A percentile compares a stretch with the other conserved stretches of the same genome.
Evolutionary conservation across 2,329 filamentous ascomycete genomes (phyloP).

Genomic region (Fusarium sp.): DNA sequence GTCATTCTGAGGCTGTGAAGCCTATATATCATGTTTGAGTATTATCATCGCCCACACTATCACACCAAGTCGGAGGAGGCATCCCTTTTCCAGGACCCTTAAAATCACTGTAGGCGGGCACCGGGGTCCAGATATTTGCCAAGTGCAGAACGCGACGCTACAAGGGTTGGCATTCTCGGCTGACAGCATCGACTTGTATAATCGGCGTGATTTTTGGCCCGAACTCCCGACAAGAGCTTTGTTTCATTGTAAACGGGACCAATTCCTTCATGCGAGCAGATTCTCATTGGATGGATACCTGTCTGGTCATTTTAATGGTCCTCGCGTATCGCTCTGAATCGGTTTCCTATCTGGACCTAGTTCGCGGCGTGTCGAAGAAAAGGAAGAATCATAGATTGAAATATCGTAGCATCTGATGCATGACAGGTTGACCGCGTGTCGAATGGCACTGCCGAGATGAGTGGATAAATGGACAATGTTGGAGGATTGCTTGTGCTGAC

Average conservation of each 20-base stretch:
- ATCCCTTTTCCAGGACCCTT: neutral
- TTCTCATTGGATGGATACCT: neutral
- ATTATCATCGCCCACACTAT: neutral
- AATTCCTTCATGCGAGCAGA: neutral
- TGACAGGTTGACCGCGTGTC: neutral
- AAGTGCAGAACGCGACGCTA: slow-evolving; percentile 7
- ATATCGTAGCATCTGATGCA: neutral
- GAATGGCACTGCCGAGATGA: neutral
- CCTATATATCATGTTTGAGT: neutral
- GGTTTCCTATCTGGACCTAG: neutral
- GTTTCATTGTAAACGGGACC: neutral
- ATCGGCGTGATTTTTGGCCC: slow-evolving; percentile 27
- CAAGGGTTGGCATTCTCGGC: slow-evolving; percentile 12
- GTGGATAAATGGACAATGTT: neutral
- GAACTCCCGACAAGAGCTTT: slow-evolving; percentile 6
- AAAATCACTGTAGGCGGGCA: neutral
- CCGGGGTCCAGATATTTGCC: neutral
- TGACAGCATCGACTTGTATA: slow-evolving; percentile 2
- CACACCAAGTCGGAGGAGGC: neutral
- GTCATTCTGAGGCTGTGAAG: neutral
- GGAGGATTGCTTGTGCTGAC: neutral
- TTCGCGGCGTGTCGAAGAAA: neutral
- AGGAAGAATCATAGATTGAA: slow-evolving; percentile 24
- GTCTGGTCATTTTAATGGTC: neutral
- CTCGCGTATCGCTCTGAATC: slow-evolving; percentile 5